phyloP scores from a whole-genome alignment of 306 rosid species.

The Citrullus amarus region DNA sequence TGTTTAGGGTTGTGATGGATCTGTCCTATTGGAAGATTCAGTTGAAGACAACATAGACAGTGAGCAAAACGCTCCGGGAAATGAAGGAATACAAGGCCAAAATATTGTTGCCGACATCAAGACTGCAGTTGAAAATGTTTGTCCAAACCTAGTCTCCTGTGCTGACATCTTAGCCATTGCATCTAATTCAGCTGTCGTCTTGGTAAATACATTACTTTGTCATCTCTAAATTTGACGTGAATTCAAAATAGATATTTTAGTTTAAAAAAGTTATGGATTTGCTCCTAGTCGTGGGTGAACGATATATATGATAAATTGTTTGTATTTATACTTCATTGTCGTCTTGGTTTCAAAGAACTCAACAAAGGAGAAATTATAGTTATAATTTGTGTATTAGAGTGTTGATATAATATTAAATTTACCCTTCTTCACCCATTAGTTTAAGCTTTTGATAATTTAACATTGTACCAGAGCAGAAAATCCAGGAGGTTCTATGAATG shows the following conservation, averaged over 20 bases:
- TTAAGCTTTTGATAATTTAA: too few relatives aligned
- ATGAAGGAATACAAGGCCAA: slow-evolving; percentile 34
- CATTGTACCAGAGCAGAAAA: too few relatives aligned
- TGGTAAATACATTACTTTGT: slow-evolving; percentile 23
- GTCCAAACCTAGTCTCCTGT: slow-evolving; percentile 52
- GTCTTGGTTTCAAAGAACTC: not conserved
- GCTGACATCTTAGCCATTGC: slow-evolving; percentile 75
- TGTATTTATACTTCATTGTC: too few relatives aligned
- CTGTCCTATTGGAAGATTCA: slow-evolving; percentile 37
- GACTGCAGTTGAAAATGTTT: slow-evolving; percentile 44
- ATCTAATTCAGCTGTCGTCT: slow-evolving; percentile 39
- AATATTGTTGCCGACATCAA: slow-evolving; percentile 52
- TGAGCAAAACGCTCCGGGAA: slow-evolving; percentile 59
- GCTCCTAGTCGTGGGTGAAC: too few relatives aligned
- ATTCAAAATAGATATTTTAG: not conserved
- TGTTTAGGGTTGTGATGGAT: slow-evolving; percentile 63
- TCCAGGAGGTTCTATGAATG: too few relatives aligned
- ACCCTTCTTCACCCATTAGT: too few relatives aligned
- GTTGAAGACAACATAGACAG: slow-evolving; percentile 38
- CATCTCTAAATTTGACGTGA: not conserved
- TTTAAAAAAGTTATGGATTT: too few relatives aligned
- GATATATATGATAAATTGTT: too few relatives aligned
- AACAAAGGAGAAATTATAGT: too few relatives aligned
- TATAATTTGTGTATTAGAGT: too few relatives aligned
- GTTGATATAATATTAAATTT: too few relatives aligned